These are phyloP conservation scores for Fusarium albidum DNA, from an alignment of 2,329 filamentous ascomycete species.

Conservation along the genomic window DNA sequence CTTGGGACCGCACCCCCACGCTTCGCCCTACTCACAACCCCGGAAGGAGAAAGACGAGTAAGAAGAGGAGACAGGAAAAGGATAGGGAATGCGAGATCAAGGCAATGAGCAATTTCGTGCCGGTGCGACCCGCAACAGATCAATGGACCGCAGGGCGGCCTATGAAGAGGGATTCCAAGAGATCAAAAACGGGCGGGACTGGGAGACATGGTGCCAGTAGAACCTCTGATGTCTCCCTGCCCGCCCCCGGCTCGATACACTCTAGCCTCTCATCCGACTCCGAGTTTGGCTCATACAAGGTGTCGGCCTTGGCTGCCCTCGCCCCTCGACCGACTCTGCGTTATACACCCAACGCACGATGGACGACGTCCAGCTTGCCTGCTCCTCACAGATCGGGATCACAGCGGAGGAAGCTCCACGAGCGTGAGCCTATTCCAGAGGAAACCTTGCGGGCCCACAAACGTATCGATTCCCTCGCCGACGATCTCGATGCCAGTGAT, in stretches of 20 bases:
- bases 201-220: conserved; percentile 66
- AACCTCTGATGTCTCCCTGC: conserved; percentile 77
- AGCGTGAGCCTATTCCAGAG: conserved; percentile 65
- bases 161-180: conserved; percentile 70
- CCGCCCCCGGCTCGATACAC: conserved; percentile 75
- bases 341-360: conserved; percentile 72
- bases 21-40: conserved; percentile 69
- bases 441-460: conserved; percentile 68
- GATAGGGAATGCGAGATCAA: conserved; percentile 88
- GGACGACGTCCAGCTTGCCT: conserved; percentile 55
- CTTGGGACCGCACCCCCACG: conserved; percentile 53
- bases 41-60: conserved; percentile 74
- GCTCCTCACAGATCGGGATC: conserved; percentile 59
- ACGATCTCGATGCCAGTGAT: conserved; percentile 85
- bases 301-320: conserved; percentile 82
- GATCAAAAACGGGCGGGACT: conserved; percentile 63
- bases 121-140: conserved; percentile 69
- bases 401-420: conserved; percentile 59
- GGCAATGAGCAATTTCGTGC: conserved; percentile 77
- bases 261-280: conserved; percentile 80
- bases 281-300: conserved; percentile 77
- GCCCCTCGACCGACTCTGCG: conserved; percentile 86
- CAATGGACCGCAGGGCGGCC: conserved; percentile 67
- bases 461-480: conserved; percentile 76
- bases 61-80: conserved; percentile 77